Percentiles rank a stretch among this genome's conserved stretches.
Conservation (phyloP, 78 protist species). For the Dictyostelium purpureum region DNA sequence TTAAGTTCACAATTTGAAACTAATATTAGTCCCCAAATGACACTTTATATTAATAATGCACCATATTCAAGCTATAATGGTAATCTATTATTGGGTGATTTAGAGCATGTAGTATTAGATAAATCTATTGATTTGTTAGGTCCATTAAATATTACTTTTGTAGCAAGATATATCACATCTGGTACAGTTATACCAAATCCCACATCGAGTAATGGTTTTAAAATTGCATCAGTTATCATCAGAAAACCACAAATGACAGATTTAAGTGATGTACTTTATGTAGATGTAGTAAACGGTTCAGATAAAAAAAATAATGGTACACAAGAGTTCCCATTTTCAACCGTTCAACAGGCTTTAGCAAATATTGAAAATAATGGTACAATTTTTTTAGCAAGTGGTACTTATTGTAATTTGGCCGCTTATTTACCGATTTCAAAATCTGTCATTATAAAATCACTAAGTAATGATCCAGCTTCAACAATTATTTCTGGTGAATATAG, state of each 20-base stretch:
- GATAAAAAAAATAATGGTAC: slow-evolving; percentile 25
- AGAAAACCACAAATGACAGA: background rate
- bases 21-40: background rate
- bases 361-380: background rate
- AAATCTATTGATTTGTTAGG: background rate
- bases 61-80: background rate
- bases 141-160: background rate
- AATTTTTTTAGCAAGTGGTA: background rate
- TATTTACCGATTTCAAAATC: background rate
- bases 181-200: too few species aligned
- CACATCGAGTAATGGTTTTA: background rate
- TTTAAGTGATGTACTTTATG: background rate
- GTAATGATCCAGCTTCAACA: background rate
- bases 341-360: slow-evolving; percentile 15
- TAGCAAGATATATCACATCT: background rate
- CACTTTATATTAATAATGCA: background rate
- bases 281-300: slow-evolving; percentile 18
- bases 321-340: background rate
- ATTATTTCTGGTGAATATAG: background rate
- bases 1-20: background rate
- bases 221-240: background rate
- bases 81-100: background rate
- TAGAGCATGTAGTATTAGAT: background rate
- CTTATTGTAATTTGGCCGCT: slow-evolving; percentile 20
- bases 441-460: background rate